phyloP scores from a whole-genome alignment of 768 basidiomycete species.

The Plicaturopsis crispa region DNA sequence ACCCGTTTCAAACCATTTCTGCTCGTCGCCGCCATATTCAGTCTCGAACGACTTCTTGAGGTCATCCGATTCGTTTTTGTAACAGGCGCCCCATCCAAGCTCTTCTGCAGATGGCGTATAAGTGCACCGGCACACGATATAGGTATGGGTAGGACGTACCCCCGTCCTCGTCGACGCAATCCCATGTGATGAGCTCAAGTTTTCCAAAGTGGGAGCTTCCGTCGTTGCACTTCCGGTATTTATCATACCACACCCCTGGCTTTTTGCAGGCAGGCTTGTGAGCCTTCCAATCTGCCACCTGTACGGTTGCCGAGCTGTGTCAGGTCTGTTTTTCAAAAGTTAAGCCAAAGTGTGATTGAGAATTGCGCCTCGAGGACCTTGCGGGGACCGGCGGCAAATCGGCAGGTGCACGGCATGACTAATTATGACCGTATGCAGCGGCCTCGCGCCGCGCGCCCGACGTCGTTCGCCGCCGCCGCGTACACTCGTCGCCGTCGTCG shows the following conservation, averaged over 20 bases:
- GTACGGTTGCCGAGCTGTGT: too few relatives aligned
- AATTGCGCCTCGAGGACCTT: too few relatives aligned
- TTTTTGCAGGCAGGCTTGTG: slow-evolving; percentile 22
- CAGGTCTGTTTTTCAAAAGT: too few relatives aligned
- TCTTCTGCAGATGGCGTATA: too few relatives aligned
- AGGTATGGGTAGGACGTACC: slow-evolving; percentile 4
- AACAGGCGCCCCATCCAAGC: slow-evolving; percentile 22
- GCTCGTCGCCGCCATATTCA: slow-evolving; percentile 19
- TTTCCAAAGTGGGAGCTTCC: slow-evolving; percentile 23
- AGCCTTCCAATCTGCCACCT: slow-evolving; percentile 20
- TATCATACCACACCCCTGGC: slow-evolving; percentile 22
- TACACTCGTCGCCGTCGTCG: too few relatives aligned
- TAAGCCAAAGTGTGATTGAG: too few relatives aligned
- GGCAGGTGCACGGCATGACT: too few relatives aligned
- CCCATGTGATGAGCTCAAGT: slow-evolving; percentile 30
- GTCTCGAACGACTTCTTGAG: slow-evolving; percentile 20
- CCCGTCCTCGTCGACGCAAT: slow-evolving; percentile 10
- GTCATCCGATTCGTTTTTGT: slow-evolving; percentile 20
- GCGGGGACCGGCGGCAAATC: too few relatives aligned
- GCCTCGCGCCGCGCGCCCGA: too few relatives aligned
- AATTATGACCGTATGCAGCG: too few relatives aligned
- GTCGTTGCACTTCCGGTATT: slow-evolving; percentile 22
- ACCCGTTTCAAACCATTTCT: slow-evolving; percentile 19
- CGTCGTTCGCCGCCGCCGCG: too few relatives aligned
- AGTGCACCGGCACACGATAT: too few relatives aligned